Conservation (phyloP, 768 basidiomycete species). For the Kwoniella botswanensis region DNA sequence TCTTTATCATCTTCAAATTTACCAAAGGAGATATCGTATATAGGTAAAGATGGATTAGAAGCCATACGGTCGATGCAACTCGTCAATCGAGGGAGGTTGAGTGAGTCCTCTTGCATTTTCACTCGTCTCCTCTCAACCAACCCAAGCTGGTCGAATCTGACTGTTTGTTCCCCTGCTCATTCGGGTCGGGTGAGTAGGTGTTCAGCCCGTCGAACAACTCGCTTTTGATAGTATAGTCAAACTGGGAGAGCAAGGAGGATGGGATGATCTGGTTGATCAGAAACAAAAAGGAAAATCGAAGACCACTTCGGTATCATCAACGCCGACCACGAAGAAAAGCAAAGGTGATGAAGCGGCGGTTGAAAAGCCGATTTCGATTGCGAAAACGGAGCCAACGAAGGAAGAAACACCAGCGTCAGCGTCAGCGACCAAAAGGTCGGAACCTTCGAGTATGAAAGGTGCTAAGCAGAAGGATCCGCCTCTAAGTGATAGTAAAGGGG, state of each 20-base stretch:
- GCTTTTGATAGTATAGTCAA: conserved; percentile 70
- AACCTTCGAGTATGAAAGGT: background rate
- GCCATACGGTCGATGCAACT: conserved; percentile 73
- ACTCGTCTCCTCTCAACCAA: no score
- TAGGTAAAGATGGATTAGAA: conserved; percentile 67
- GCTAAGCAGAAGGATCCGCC: background rate
- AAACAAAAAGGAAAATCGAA: conserved; percentile 4
- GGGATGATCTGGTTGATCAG: conserved; percentile 62
- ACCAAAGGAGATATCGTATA: conserved; percentile 69
- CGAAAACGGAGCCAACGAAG: background rate
- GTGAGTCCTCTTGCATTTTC: conserved; percentile 52
- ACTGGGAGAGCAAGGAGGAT: conserved; percentile 77
- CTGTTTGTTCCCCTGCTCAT: background rate
- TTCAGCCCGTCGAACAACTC: conserved; percentile 73
- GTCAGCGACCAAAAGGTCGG: no score
- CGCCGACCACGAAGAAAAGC: background rate
- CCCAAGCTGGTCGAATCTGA: no score
- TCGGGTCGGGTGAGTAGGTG: conserved; percentile 54
- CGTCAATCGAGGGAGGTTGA: conserved; percentile 78
- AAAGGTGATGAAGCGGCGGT: background rate
- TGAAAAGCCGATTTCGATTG: background rate
- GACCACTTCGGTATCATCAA: background rate
- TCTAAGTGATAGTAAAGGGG: background rate
- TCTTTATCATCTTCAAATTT: conserved; percentile 53
- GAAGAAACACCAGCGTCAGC: no score